These are phyloP conservation scores for Ophiostoma quercus DNA, from an alignment of 2,329 filamentous ascomycete genomes.

Conservation along the genomic window DNA sequence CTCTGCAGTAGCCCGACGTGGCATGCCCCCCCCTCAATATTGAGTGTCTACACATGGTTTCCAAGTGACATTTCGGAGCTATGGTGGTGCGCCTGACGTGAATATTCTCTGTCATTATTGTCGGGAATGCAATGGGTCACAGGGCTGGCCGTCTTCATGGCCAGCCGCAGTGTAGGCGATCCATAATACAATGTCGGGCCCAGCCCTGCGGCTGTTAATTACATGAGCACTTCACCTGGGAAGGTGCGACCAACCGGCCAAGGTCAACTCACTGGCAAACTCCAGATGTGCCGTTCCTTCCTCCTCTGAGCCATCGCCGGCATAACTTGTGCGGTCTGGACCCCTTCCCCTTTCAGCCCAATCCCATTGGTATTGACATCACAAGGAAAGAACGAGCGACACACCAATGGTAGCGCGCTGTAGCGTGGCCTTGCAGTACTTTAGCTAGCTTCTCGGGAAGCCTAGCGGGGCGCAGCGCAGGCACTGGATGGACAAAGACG, in stretches of 20 bases:
- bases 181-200: neutral
- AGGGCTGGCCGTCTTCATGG: neutral
- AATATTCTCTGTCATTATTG: neutral
- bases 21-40: neutral
- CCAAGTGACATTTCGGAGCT: neutral
- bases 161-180: neutral
- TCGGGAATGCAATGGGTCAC: neutral
- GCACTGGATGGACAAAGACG: neutral
- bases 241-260: neutral
- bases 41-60: neutral
- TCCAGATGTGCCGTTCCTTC: neutral
- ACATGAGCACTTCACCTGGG: neutral
- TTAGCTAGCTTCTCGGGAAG: conserved; percentile 16
- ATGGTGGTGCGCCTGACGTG: neutral
- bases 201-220: neutral
- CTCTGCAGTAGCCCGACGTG: neutral
- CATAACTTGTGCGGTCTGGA: neutral
- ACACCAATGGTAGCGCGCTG: neutral
- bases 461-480: conserved; percentile 22
- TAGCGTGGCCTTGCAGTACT: neutral
- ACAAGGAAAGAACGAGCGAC: neutral
- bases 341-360: neutral
- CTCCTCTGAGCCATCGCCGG: neutral
- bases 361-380: neutral
- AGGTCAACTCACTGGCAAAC: neutral